Evolutionary conservation across 108 stramenopile species (phyloP), one percentile per base, ranked within the genome.

Genomic region (Pinguiococcus pyrenoidosus): DNA sequence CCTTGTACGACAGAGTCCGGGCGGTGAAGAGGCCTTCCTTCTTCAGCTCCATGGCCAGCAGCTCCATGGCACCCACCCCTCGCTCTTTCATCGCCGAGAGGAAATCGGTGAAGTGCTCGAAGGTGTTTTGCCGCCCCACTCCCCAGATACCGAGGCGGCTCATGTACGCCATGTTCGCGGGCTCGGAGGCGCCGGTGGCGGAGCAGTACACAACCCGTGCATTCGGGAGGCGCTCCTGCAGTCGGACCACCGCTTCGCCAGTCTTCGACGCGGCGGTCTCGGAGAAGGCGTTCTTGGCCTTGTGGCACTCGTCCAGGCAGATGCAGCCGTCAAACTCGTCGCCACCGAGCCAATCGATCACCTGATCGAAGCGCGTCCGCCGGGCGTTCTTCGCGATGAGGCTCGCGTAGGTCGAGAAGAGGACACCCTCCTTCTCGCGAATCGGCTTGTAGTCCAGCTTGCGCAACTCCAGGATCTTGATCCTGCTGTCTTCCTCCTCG

Each of bases 21-120:
- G 79, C 77, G 32, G 80, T 43, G 47, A 79, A 79, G n/a, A 42
- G 43, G 25, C 83, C 85, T 18, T 44, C 42, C 24, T 63, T 49
- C 63, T 84, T 86, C 55, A 86, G 73, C 69, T 86, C 79, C 43
- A 86, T 58, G 24, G 82, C 78, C 20, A 86, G 60, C 61, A 85
- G 69, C 56, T 85, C 84, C 62, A 83, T 59, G 28, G 79, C 79
- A 16, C 82, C 84, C 12, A 85, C 59, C 3, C 82, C 80, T 18
- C 53, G n/a, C 80, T 79, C 27, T 32, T 79, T 70, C 32, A 85
- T 47, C 0, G 77, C 54, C 0, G 28, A 12, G 2, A 63, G 44
- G 26, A 63, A 53, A n/a, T 61, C 46, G 34, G 54, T 45, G 49
- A 84, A 81, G 27, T 59, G 53, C 9, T 60, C 54, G 33, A 81